Evolutionary conservation across 371 early-diverging fungal species (phyloP).

Genomic region (Mortierella sp.): DNA sequence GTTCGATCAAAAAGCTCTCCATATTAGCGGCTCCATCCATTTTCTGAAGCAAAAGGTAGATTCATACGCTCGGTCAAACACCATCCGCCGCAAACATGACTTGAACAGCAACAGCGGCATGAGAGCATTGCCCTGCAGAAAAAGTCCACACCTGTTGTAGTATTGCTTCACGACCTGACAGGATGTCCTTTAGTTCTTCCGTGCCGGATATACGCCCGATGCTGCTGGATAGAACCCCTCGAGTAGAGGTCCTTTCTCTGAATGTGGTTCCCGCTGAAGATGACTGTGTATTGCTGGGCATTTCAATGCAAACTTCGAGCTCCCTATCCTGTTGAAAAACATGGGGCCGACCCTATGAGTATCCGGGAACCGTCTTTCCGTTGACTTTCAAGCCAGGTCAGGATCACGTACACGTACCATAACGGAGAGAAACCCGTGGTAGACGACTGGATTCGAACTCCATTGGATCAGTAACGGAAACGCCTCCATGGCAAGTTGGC

Average conservation of each 20-base stretch:
- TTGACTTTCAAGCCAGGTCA: neutral
- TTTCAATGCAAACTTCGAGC: slow-evolving; percentile 36
- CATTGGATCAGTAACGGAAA: slow-evolving; percentile 49
- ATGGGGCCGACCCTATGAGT: too few species aligned
- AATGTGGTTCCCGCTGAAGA: neutral
- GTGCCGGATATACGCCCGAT: slow-evolving; percentile 28
- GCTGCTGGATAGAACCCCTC: slow-evolving; percentile 5
- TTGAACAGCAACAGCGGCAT: too few species aligned
- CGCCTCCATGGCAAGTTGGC: slow-evolving; percentile 18
- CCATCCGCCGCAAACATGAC: too few species aligned
- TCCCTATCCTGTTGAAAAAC: slow-evolving; percentile 38
- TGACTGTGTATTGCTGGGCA: neutral
- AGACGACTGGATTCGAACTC: slow-evolving; percentile 29
- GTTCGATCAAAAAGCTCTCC: slow-evolving; percentile 42
- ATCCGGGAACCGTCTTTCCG: neutral
- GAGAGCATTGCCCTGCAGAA: too few species aligned
- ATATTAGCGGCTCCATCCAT: slow-evolving; percentile 37
- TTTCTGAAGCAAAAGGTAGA: slow-evolving; percentile 23
- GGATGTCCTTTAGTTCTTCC: slow-evolving; percentile 36
- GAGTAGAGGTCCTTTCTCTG: neutral
- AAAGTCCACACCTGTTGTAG: slow-evolving; percentile 29
- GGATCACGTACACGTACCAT: slow-evolving; percentile 17
- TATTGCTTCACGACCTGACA: slow-evolving; percentile 29
- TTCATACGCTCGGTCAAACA: too few species aligned
- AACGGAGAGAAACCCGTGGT: slow-evolving; percentile 48